phyloP scores from a whole-genome alignment of 2,329 filamentous ascomycete genomes.

The Aureobasidium sp. region DNA sequence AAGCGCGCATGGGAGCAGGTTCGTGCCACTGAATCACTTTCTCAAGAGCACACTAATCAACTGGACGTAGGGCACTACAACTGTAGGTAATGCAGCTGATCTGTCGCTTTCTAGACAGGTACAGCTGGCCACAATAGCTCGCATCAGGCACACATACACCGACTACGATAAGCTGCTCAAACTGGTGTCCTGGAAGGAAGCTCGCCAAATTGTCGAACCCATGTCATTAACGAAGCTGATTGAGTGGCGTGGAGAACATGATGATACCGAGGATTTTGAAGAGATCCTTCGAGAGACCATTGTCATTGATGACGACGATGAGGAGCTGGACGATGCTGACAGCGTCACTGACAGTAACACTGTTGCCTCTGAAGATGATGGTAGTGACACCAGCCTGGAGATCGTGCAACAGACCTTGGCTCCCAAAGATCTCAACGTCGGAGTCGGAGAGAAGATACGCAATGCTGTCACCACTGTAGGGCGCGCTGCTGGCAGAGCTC shows the following conservation, averaged over 20 bases:
- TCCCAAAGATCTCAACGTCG: slow-evolving; percentile 10
- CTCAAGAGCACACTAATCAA: slow-evolving; percentile 20
- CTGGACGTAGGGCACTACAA: slow-evolving; percentile 42
- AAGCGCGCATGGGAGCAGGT: slow-evolving; percentile 55
- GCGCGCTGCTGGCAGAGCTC: background rate
- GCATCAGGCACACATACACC: slow-evolving; percentile 57
- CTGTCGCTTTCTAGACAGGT: slow-evolving; percentile 51
- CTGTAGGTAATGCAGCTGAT: slow-evolving; percentile 51
- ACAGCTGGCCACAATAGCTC: slow-evolving; percentile 55
- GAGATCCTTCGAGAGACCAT: slow-evolving; percentile 59
- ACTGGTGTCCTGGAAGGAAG: slow-evolving; percentile 45
- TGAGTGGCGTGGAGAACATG: slow-evolving; percentile 57
- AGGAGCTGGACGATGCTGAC: slow-evolving; percentile 24
- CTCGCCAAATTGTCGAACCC: slow-evolving; percentile 49
- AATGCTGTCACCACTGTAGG: background rate
- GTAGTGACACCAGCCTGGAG: slow-evolving; percentile 14
- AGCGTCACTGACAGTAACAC: background rate
- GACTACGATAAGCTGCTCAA: slow-evolving; percentile 55
- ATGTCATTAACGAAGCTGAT: slow-evolving; percentile 50
- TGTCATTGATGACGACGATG: slow-evolving; percentile 56
- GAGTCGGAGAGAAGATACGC: background rate
- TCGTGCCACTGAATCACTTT: background rate
- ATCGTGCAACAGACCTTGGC: slow-evolving; percentile 11
- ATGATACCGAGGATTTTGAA: slow-evolving; percentile 47
- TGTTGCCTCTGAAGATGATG: background rate